Conservation (phyloP, 768 basidiomycete genomes). For the Tylopilus sp. region DNA sequence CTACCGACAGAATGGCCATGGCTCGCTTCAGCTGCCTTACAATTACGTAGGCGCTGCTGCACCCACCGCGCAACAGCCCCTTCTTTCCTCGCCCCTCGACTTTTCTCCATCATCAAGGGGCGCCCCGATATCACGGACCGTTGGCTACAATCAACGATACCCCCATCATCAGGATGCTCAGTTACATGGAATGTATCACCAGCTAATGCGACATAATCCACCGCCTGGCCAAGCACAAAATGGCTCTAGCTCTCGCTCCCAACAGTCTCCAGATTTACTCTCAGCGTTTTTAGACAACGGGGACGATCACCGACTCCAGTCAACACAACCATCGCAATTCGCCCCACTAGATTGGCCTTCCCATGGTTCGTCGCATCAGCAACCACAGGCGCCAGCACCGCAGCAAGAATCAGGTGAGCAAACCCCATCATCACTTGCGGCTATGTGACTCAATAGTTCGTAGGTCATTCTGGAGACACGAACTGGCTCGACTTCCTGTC, state of each 20-base stretch:
- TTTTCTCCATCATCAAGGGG: conserved; percentile 30
- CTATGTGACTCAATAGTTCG: not conserved
- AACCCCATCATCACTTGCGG: not conserved
- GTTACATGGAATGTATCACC: conserved; percentile 31
- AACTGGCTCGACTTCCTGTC: conserved; percentile 34
- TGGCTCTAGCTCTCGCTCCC: conserved; percentile 18
- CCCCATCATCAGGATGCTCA: conserved; percentile 30
- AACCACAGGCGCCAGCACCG: conserved; percentile 14
- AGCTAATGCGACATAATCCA: conserved; percentile 28
- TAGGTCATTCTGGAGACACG: conserved; percentile 30
- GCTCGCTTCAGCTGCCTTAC: conserved; percentile 27
- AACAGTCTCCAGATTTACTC: conserved; percentile 27
- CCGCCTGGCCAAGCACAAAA: conserved; percentile 18
- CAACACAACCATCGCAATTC: conserved; percentile 24
- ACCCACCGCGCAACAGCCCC: conserved; percentile 20
- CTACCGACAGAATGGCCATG: conserved; percentile 29
- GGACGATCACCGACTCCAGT: conserved; percentile 26
- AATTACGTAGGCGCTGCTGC: conserved; percentile 20
- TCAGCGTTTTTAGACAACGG: conserved; percentile 29
- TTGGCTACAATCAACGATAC: conserved; percentile 28
- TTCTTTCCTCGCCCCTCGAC: conserved; percentile 27
- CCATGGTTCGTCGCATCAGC: conserved; percentile 25
- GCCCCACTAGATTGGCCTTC: conserved; percentile 33
- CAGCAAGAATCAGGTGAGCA: conserved; percentile 27
- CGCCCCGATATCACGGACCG: conserved; percentile 18